Evolutionary conservation across 202 grass and related monocot species (phyloP), one percentile per base, ranked within the genome.

Genomic region (Musa balbisiana): DNA sequence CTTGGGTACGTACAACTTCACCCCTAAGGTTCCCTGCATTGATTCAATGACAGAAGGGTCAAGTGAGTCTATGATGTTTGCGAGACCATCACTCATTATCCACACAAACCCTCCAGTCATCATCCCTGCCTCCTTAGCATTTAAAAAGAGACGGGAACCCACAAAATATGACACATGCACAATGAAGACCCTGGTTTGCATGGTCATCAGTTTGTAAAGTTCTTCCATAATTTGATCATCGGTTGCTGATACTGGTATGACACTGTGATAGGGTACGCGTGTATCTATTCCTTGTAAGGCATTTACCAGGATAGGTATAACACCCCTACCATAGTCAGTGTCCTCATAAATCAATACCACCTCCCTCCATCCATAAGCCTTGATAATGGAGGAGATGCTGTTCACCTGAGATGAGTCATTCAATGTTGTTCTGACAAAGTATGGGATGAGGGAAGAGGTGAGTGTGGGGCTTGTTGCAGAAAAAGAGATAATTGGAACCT

Each of bases 401-500:
- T 54, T 65, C 14, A 89, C 78, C 58, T 88, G 82, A 2, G 55
- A 9, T 20, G 76, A 78, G 12, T 92, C 86, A 80, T 62, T 79
- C 33, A 82, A 0, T 65, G 84, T 84, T 78, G 86, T 81, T 13
- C 86, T 77, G 0, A 89, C 43, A 81, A 92, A 87, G 55, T 86
- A 92, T 13, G 86, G 90, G 16, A 60, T 24, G 33, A 54, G 67
- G 23, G 17, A 64, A 65, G 69, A 73, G 27, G 27, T 27, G 71
- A 89, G 70, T 21, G 64, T 62, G 1, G 90, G 73, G 43, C 80
- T 85, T 83, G 84, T 82, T 80, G 87, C 79, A 8, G 79, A 84
- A 81, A 91, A 91, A 0, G 86, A 84, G 33, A 89, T 77, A 8
- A 88, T 16, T 3, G 89, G 86, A n/a, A 92, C 79, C 0, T 84